Evolutionary conservation across 768 basidiomycete genomes (phyloP).

Genomic region (Trametes elegans): DNA sequence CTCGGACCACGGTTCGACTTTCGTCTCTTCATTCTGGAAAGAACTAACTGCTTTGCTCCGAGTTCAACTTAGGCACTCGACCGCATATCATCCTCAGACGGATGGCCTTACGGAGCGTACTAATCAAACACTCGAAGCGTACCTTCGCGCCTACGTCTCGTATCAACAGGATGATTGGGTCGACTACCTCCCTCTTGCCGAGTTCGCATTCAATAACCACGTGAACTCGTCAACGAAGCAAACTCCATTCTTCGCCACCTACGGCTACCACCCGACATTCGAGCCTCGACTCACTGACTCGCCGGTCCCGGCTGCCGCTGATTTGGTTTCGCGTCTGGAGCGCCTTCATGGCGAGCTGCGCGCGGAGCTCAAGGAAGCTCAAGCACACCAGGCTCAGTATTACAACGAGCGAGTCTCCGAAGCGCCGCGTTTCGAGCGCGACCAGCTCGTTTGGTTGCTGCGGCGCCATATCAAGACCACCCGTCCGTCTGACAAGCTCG

Average conservation of each 20-base stretch:
- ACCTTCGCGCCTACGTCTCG: neutral
- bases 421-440: slow-evolving; percentile 30
- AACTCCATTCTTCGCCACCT: neutral
- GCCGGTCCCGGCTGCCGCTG: slow-evolving; percentile 33
- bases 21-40: slow-evolving; percentile 15
- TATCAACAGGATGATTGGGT: neutral
- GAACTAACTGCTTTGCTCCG: slow-evolving; percentile 5
- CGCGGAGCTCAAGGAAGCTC: slow-evolving; percentile 32
- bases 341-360: slow-evolving; percentile 35
- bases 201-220: neutral
- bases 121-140: slow-evolving; percentile 38
- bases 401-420: slow-evolving; percentile 29
- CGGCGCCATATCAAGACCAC: slow-evolving; percentile 29
- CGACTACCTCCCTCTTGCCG: neutral
- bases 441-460: slow-evolving; percentile 35
- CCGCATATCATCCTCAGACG: slow-evolving; percentile 30
- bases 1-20: slow-evolving; percentile 19
- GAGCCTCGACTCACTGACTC: slow-evolving; percentile 29
- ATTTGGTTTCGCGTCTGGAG: slow-evolving; percentile 29
- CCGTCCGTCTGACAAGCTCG: slow-evolving; percentile 39
- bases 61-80: neutral
- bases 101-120: slow-evolving; percentile 39
- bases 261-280: slow-evolving; percentile 24
- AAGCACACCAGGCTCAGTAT: slow-evolving; percentile 29
- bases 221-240: neutral